These are phyloP conservation scores for Calonectria hawksworthii DNA, from an alignment of 2,329 filamentous ascomycete species.

Conservation along the genomic window DNA sequence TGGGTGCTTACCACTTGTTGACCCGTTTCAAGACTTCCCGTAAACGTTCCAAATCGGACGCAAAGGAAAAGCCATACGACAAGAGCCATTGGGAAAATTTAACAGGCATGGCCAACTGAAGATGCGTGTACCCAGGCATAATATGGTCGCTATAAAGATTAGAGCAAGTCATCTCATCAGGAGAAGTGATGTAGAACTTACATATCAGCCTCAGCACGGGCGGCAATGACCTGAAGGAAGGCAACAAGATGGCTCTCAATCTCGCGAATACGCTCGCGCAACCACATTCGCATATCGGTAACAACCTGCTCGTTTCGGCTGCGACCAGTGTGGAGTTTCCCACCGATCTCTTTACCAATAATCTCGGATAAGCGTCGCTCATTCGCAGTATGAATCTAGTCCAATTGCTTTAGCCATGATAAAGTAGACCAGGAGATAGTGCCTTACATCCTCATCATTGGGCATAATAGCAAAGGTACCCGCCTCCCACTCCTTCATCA, in stretches of 20 bases:
- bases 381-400: constrained; percentile 66
- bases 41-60: constrained; percentile 81
- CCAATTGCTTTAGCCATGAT: constrained; percentile 30
- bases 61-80: constrained; percentile 80
- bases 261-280: constrained; percentile 41
- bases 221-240: constrained; percentile 41
- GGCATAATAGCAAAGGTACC: constrained; percentile 64
- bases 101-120: constrained; percentile 85
- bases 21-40: constrained; percentile 72
- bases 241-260: constrained; percentile 43
- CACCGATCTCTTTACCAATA: constrained; percentile 77
- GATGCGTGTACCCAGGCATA: constrained; percentile 92
- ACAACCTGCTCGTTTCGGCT: constrained; percentile 82
- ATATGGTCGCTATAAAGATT: constrained; percentile 64
- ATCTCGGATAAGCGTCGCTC: constrained; percentile 73
- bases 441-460: not conserved
- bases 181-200: not conserved
- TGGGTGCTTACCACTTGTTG: constrained; percentile 45
- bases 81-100: constrained; percentile 88
- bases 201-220: constrained; percentile 51
- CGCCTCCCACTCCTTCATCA: constrained; percentile 67
- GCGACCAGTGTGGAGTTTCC: constrained; percentile 79
- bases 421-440: not conserved
- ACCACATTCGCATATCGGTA: constrained; percentile 80
- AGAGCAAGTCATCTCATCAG: no score